A percentile compares a stretch with the other conserved stretches of the same genome.
phyloP scores from a whole-genome alignment of 371 early-diverging fungal species.

The Mortierella sp. region DNA sequence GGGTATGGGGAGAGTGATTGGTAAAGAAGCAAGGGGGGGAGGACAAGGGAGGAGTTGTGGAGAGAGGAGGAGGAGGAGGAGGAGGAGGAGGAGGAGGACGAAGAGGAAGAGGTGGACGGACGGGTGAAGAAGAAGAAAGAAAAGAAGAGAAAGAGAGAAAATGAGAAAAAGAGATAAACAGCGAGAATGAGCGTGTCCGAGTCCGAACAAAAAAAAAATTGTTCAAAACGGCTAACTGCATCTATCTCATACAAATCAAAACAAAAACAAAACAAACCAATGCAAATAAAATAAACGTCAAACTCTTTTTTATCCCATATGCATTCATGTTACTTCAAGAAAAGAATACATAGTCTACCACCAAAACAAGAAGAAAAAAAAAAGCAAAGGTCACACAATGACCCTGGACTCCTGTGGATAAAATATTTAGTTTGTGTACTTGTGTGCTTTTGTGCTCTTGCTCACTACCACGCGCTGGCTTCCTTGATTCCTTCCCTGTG shows the following conservation, averaged over 20 bases:
- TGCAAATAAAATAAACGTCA: not conserved
- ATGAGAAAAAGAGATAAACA: not conserved
- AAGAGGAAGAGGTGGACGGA: not conserved
- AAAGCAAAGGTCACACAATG: not conserved
- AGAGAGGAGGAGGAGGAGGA: not conserved
- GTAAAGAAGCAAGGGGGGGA: not conserved
- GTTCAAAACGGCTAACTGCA: constrained; percentile 6
- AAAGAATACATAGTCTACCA: too few species aligned
- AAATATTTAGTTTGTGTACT: not conserved
- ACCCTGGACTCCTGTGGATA: constrained; percentile 5
- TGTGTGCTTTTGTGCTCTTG: not conserved
- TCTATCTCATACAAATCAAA: too few species aligned
- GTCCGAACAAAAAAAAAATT: too few species aligned
- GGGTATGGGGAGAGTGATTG: not conserved
- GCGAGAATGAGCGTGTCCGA: constrained; percentile 9
- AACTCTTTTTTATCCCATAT: not conserved
- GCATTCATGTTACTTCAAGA: not conserved
- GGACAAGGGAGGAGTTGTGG: not conserved
- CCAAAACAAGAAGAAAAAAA: not conserved
- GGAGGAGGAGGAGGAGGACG: not conserved
- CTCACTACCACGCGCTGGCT: constrained; percentile 3
- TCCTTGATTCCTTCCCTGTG: too few species aligned
- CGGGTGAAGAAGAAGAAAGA: not conserved
- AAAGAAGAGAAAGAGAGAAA: not conserved
- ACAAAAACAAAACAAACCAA: too few species aligned